A percentile compares a stretch with the other conserved stretches of the same genome.
Conservation (phyloP, 139 green algal species). For the Chlorella sp. region DNA sequence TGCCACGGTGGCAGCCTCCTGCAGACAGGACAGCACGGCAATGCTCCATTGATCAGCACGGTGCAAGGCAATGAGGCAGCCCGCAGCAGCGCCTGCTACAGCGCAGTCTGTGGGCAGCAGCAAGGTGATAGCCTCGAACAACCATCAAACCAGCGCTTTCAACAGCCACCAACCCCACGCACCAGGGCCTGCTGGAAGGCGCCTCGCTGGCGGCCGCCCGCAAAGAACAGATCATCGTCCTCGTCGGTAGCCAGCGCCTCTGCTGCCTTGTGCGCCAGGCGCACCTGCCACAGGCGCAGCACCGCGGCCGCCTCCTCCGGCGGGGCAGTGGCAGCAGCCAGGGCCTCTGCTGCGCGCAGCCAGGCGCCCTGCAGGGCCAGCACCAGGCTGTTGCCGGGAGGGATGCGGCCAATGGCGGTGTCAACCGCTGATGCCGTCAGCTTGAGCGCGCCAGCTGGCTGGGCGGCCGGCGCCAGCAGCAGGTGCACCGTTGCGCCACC, state of each 20-base stretch:
- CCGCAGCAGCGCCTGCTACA: too few relatives aligned
- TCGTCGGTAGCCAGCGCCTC: constrained; percentile 24
- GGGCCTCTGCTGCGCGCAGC: constrained; percentile 9
- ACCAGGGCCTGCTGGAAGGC: constrained; percentile 34
- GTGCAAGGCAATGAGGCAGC: too few relatives aligned
- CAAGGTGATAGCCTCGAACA: too few relatives aligned
- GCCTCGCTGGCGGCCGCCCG: constrained; percentile 15
- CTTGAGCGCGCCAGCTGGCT: neutral
- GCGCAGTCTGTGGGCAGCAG: too few relatives aligned
- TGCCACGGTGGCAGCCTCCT: constrained; percentile 23
- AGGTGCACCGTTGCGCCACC: neutral
- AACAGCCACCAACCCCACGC: too few relatives aligned
- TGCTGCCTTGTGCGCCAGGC: constrained; percentile 5
- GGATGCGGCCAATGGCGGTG: neutral
- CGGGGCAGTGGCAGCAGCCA: neutral
- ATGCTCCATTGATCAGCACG: too few relatives aligned
- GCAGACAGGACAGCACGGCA: neutral
- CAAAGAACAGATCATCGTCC: constrained; percentile 44
- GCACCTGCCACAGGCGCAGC: constrained; percentile 11
- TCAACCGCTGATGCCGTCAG: neutral
- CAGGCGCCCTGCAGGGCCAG: constrained; percentile 31
- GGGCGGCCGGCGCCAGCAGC: neutral
- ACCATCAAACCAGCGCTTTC: too few relatives aligned
- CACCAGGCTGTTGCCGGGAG: neutral
- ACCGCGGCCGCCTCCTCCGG: neutral